Conservation (phyloP, 192 early-diverging fungal species). For the Paraglomus occultum region DNA sequence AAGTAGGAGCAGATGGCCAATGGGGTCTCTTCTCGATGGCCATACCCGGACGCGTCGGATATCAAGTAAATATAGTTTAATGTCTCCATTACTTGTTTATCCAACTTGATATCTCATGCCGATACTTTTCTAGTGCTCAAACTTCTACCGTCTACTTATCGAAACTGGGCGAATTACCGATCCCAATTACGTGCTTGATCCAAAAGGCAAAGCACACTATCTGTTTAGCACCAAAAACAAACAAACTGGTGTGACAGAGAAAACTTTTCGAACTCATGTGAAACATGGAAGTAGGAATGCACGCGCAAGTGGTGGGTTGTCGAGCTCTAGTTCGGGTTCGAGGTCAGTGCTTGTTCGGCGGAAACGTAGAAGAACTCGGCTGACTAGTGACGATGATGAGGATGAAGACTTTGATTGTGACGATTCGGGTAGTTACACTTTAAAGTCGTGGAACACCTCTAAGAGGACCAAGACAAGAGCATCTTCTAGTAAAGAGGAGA, state of each 20-base stretch:
- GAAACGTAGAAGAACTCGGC: conserved; percentile 35
- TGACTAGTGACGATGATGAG: conserved; percentile 51
- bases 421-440: conserved; percentile 65
- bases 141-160: conserved; percentile 90
- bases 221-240: conserved; percentile 86
- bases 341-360: conserved; percentile 37
- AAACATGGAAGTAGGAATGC: conserved; percentile 48
- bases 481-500: conserved; percentile 23
- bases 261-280: conserved; percentile 79
- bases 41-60: conserved; percentile 93
- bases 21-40: conserved; percentile 97
- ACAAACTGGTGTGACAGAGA: conserved; percentile 72
- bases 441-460: conserved; percentile 61
- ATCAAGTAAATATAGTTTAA: conserved; percentile 62
- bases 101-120: not conserved
- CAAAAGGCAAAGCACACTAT: conserved; percentile 88
- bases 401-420: conserved; percentile 66
- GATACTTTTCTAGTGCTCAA: conserved; percentile 70
- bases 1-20: conserved; percentile 92
- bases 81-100: not conserved
- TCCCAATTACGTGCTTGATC: conserved; percentile 89
- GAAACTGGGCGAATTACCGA: conserved; percentile 86
- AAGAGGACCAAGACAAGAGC: conserved; percentile 54
- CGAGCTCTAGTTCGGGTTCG: conserved; percentile 13
- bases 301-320: conserved; percentile 30